These are phyloP conservation scores for Tympanopsis confertula DNA, from an alignment of 2,329 filamentous ascomycete species.

Conservation along the genomic window DNA sequence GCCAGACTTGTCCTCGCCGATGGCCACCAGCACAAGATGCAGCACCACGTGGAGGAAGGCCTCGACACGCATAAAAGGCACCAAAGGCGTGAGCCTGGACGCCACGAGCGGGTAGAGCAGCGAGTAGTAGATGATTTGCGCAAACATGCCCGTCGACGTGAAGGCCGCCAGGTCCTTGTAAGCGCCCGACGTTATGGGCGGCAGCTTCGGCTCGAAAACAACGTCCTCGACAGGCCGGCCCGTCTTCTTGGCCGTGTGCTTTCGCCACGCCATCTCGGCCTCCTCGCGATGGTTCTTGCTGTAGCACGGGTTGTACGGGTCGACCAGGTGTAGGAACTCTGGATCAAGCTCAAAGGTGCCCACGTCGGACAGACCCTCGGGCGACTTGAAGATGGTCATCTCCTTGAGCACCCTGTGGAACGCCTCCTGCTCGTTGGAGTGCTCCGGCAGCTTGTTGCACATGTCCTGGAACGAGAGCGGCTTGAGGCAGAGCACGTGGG, in stretches of 20 bases:
- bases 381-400: constrained; percentile 79
- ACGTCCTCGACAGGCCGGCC: constrained; percentile 72
- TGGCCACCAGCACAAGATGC: constrained; percentile 75
- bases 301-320: constrained; percentile 92
- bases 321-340: constrained; percentile 75
- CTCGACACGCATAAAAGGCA: constrained; percentile 75
- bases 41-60: constrained; percentile 84
- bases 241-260: constrained; percentile 76
- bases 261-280: constrained; percentile 78
- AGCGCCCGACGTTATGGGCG: constrained; percentile 62
- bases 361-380: constrained; percentile 82
- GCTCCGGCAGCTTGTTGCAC: constrained; percentile 73
- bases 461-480: constrained; percentile 91
- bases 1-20: constrained; percentile 64
- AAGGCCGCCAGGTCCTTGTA: constrained; percentile 71
- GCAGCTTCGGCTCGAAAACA: constrained; percentile 80
- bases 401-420: constrained; percentile 76
- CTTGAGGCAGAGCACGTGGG: constrained; percentile 91
- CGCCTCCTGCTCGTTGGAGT: constrained; percentile 77
- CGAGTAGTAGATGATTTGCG: constrained; percentile 80
- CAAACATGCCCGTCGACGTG: constrained; percentile 74
- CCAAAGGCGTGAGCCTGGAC: constrained; percentile 54
- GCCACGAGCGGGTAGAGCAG: constrained; percentile 70
- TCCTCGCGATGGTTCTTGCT: constrained; percentile 95
- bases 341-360: constrained; percentile 89